Evolutionary conservation across 345 rosid genomes (phyloP).

Genomic region (Abelmoschus esculentus): DNA sequence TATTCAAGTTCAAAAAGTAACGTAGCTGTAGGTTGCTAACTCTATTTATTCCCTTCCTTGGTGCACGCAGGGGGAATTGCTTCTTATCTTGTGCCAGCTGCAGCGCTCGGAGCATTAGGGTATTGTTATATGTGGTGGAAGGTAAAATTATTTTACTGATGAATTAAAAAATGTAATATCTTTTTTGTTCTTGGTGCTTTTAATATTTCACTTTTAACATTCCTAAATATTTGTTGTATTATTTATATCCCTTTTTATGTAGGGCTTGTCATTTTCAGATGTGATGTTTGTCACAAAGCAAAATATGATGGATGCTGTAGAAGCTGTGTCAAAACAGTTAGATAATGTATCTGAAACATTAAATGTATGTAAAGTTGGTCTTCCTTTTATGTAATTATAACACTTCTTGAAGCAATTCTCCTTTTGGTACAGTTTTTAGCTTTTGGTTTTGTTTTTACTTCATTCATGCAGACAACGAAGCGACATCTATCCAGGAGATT

Average conservation of each 20-base stretch:
- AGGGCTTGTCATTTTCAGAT: conserved; percentile 90
- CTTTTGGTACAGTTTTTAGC: not conserved
- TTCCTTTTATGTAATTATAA: not conserved
- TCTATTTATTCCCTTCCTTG: not conserved
- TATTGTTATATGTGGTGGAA: conserved; percentile 98
- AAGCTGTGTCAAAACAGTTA: conserved; percentile 67
- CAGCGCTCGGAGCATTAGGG: conserved; percentile 91
- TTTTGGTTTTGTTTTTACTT: not conserved
- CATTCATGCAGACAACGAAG: conserved; percentile 34
- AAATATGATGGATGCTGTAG: conserved; percentile 80
- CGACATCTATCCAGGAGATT: conserved; percentile 70
- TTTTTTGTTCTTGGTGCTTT: not conserved
- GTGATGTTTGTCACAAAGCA: conserved; percentile 85
- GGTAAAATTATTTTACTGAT: conserved; percentile 28
- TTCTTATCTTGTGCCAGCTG: conserved; percentile 84
- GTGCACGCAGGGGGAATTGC: conserved; percentile 45
- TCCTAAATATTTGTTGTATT: not conserved
- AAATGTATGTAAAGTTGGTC: conserved; percentile 41
- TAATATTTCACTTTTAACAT: conserved; percentile 5
- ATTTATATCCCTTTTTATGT: conserved; percentile 18
- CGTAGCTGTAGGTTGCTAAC: not conserved
- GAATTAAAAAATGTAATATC: conserved; percentile 1
- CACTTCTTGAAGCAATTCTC: not conserved
- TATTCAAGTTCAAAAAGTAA: not conserved
- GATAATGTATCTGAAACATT: conserved; percentile 68